Conservation (phyloP, 176 grass and related monocot genomes). For the Bothriochloa decipiens region DNA sequence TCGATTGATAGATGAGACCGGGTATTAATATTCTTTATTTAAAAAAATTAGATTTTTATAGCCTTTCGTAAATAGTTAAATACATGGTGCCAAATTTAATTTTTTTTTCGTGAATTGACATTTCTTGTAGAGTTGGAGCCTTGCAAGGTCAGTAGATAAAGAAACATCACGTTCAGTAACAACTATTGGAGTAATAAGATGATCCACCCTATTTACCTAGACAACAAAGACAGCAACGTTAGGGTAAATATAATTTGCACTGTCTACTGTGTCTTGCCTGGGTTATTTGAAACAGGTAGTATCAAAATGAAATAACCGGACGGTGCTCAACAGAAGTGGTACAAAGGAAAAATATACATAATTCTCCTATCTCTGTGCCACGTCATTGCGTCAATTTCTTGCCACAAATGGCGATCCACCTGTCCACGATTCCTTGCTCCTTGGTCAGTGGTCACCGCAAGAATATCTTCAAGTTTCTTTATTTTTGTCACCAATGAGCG, state of each 20-base stretch:
- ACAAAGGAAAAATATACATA: too few species aligned
- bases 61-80: background rate
- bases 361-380: too few species aligned
- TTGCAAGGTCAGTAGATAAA: background rate
- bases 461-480: slow-evolving; percentile 31
- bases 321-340: background rate
- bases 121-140: background rate
- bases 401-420: background rate
- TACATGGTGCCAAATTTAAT: background rate
- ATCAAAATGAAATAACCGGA: background rate
- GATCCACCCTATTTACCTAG: background rate
- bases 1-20: too few species aligned
- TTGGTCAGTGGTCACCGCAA: background rate
- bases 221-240: background rate
- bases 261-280: background rate
- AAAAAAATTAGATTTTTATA: background rate
- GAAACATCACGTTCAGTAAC: background rate
- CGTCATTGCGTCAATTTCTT: slow-evolving; percentile 26
- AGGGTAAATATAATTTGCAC: background rate
- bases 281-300: background rate
- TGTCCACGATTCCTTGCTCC: slow-evolving; percentile 22
- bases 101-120: background rate
- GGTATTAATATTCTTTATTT: too few species aligned
- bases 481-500: background rate
- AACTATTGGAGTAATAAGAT: background rate